Evolutionary conservation across 257 asterid genomes (phyloP).

Genomic region (Scutellaria baicalensis): DNA sequence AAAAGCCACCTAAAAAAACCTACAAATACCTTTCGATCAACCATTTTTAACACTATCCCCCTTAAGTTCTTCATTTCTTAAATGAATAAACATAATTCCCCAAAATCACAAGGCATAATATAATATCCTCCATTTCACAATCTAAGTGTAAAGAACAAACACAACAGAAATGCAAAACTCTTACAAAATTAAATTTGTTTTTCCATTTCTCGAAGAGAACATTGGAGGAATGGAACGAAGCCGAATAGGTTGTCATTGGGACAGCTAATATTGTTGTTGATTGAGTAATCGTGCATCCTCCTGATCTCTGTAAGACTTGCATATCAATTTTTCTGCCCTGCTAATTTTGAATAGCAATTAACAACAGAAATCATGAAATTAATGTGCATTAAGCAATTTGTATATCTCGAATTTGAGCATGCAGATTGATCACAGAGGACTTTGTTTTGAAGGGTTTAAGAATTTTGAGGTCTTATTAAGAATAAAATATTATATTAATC

Average conservation of each 20-base stretch:
- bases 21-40: not conserved
- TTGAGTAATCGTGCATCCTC: constrained; percentile 27
- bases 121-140: not conserved
- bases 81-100: not conserved
- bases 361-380: no score
- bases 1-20: not conserved
- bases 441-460: no score
- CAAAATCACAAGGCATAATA: not conserved
- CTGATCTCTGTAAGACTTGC: constrained; percentile 57
- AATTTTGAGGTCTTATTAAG: no score
- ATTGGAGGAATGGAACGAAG: constrained; percentile 52
- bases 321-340: constrained; percentile 7
- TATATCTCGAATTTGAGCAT: no score
- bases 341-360: no score
- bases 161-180: not conserved
- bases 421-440: no score
- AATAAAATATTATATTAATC: no score
- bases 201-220: constrained; percentile 41
- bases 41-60: not conserved
- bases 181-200: constrained; percentile 43
- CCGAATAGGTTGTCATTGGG: constrained; percentile 18
- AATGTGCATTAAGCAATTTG: no score
- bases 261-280: constrained; percentile 25
- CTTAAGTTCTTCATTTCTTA: not conserved
- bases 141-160: not conserved